phyloP scores from a whole-genome alignment of 495 filamentous ascomycete species.

The Tetracladium setigerum region DNA sequence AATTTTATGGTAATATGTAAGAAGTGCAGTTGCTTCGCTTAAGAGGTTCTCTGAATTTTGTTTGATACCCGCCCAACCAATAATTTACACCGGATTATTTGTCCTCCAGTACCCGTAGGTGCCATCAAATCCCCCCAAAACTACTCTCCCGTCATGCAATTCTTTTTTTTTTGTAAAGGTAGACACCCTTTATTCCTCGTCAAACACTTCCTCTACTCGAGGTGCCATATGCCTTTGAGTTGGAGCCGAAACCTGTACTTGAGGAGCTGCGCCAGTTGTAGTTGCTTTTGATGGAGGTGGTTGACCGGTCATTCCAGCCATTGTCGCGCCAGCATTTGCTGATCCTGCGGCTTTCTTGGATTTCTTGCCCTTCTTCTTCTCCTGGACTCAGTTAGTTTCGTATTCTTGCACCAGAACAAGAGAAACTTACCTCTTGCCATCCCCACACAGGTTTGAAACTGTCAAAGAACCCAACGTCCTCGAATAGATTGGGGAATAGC shows the following conservation, averaged over 20 bases:
- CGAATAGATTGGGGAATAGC: constrained; percentile 97
- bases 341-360: constrained; percentile 30
- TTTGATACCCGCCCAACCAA: no score
- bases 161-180: background rate
- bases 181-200: constrained; percentile 44
- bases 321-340: constrained; percentile 32
- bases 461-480: constrained; percentile 97
- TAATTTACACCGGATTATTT: no score
- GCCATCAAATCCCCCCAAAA: background rate
- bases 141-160: background rate
- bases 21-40: no score
- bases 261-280: constrained; percentile 47
- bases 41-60: no score
- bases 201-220: constrained; percentile 58
- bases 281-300: constrained; percentile 49
- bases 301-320: constrained; percentile 41
- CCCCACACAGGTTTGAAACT: constrained; percentile 96
- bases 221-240: constrained; percentile 48
- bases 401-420: constrained; percentile 6
- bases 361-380: constrained; percentile 61
- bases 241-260: constrained; percentile 35
- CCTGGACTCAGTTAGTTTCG: constrained; percentile 26
- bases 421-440: constrained; percentile 81
- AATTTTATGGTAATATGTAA: no score
- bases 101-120: no score